Percentiles rank a stretch among this genome's conserved stretches.
Evolutionary conservation across 2,329 filamentous ascomycete genomes (phyloP).

Genomic region (Podosphaera xanthii): DNA sequence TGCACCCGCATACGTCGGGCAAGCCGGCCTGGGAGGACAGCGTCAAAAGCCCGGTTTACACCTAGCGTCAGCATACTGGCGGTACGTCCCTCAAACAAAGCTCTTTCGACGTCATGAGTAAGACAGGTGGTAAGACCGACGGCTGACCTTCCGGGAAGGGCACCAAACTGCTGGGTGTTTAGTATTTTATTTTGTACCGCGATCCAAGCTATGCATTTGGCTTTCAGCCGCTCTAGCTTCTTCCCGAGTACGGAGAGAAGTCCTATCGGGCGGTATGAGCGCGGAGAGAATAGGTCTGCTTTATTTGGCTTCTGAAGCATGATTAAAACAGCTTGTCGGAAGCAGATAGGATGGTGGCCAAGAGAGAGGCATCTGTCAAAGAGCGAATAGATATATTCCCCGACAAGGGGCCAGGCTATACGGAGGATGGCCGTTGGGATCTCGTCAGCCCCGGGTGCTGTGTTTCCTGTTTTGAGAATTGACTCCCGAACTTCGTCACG

Average conservation of each 20-base stretch:
- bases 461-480: not conserved
- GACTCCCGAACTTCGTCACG: not conserved
- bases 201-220: not conserved
- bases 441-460: not conserved
- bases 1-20: not conserved
- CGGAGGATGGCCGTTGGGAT: not conserved
- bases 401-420: not conserved
- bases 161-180: not conserved
- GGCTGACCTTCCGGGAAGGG: not conserved
- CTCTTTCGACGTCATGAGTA: not conserved
- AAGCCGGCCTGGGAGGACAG: not conserved
- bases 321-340: not conserved
- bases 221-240: not conserved
- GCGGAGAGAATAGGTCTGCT: not conserved
- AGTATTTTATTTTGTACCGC: too few species aligned
- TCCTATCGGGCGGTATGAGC: not conserved
- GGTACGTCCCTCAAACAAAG: not conserved
- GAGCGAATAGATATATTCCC: not conserved
- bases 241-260: not conserved
- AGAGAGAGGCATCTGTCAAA: not conserved
- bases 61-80: not conserved
- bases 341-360: not conserved
- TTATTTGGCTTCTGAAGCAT: not conserved
- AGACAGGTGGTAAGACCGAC: not conserved
- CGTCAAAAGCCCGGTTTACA: not conserved